Evolutionary conservation across 140 eudicot species (phyloP), one percentile per base, ranked within the genome.

Genomic region (Cichorium intybus): DNA sequence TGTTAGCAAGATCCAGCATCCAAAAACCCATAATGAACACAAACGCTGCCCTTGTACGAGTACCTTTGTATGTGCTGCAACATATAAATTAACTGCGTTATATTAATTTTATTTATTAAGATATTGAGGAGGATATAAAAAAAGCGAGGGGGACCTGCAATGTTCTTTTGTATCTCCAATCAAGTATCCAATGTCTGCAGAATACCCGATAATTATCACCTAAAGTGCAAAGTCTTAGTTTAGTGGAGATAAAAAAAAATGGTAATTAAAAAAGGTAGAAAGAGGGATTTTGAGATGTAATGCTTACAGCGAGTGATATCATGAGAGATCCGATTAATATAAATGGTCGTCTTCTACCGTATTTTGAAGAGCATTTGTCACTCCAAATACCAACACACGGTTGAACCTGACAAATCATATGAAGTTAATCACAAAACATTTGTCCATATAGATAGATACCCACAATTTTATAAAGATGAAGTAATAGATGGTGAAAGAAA

Each of bases 341-440:
- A 79, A 87, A 92, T 26, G 96, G 99, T 10, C 96, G 76, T 69
- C 99, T 86, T 81, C 99, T 85, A 20, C 99, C 99, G 77, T 83
- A 93, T 75, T 85, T 93, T 47, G 97, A 93, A 64, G 88, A 21
- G 82, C 99, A 93, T 71, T 85, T 86, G 68, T 93, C 99, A 81
- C 99, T 93, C 99, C 99, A 93, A 26, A 93, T 93, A 33, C 97
- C 99, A 65, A 93, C 99, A 79, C 95, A 93, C 56, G 99, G 97
- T 84, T 93, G 99, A 73, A 93, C 99, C 99, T 93, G 85, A 68
- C 34, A 24, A 3, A 63, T 22, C 66, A 59, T 26, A 56, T 24
- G 17, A 57, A 15, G 21, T 24, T 43, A n/a, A 31, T 39, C 28
- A 55, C 33, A 33, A 15, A 62, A 46, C 27, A 67, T 67, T 35